These are phyloP conservation scores for Kitagawia praeruptora DNA, from an alignment of 129 eudicot genomes.

Conservation along the genomic window DNA sequence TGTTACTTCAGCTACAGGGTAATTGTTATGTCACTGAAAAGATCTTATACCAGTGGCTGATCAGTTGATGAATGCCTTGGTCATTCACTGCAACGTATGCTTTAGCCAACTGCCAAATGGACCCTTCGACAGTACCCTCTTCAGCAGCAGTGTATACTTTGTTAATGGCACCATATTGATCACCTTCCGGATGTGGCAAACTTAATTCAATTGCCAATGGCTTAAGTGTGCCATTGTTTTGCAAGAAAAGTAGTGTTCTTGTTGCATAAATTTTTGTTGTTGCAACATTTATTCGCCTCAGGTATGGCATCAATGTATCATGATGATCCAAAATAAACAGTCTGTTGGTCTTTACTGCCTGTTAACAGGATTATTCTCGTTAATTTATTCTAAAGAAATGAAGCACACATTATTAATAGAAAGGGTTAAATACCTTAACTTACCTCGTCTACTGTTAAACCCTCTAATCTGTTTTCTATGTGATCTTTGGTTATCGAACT, in stretches of 20 bases:
- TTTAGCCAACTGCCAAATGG: conserved; percentile 51
- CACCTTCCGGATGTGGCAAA: conserved; percentile 41
- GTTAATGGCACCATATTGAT: conserved; percentile 31
- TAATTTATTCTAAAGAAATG: not conserved
- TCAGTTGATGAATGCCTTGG: conserved; percentile 50
- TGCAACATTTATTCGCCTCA: conserved; percentile 37
- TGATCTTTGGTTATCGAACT: conserved; percentile 31
- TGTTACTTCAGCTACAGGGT: not conserved
- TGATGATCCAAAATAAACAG: conserved; percentile 51
- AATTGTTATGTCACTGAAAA: not conserved
- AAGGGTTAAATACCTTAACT: not conserved
- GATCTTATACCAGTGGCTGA: conserved; percentile 37
- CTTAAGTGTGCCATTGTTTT: conserved; percentile 33
- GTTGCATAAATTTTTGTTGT: conserved; percentile 39
- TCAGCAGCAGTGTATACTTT: conserved; percentile 33
- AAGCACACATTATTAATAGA: not conserved
- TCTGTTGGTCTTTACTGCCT: conserved; percentile 29
- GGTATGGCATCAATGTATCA: conserved; percentile 42
- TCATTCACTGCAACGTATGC: conserved; percentile 48
- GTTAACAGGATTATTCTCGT: not conserved
- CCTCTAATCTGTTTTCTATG: conserved; percentile 28
- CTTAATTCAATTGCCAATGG: conserved; percentile 49
- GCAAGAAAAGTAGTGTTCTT: conserved; percentile 43
- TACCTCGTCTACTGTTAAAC: conserved; percentile 36
- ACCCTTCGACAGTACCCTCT: conserved; percentile 16